A percentile compares a stretch with the other conserved stretches of the same genome.
Evolutionary conservation across 139 green algal genomes (phyloP).

Genomic region (Chlorella sorokiniana): DNA sequence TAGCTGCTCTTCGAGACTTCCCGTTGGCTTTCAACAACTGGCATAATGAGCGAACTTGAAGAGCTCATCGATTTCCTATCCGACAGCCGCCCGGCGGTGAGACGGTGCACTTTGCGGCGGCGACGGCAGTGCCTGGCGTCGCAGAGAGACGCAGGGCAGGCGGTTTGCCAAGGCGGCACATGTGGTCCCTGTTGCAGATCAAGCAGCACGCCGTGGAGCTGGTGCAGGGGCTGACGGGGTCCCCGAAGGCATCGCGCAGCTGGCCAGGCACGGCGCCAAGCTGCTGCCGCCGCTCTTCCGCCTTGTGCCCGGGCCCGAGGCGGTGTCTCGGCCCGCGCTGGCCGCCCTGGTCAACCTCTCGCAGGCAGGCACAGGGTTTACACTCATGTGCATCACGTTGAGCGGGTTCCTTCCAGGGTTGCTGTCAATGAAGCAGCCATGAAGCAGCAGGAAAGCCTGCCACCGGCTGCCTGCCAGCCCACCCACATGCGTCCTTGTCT

Average conservation of each 20-base stretch:
- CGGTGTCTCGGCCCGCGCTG: constrained; percentile 46
- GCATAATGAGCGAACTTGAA: neutral
- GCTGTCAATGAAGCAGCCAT: neutral
- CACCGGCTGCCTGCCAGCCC: too few relatives aligned
- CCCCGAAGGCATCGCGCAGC: constrained; percentile 60
- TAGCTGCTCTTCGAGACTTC: too few relatives aligned
- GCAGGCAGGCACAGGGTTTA: constrained; percentile 40
- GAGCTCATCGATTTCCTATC: neutral
- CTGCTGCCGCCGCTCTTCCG: constrained; percentile 65
- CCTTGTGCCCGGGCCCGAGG: constrained; percentile 34
- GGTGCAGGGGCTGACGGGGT: constrained; percentile 66
- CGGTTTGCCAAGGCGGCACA: too few relatives aligned
- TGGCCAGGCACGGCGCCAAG: constrained; percentile 33
- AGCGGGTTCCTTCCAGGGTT: too few relatives aligned
- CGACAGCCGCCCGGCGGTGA: neutral
- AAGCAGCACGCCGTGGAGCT: constrained; percentile 61
- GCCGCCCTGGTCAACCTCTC: constrained; percentile 77
- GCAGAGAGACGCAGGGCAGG: too few relatives aligned
- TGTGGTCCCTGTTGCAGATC: constrained; percentile 25
- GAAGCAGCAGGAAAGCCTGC: neutral
- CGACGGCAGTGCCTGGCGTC: too few relatives aligned
- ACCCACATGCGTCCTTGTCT: neutral
- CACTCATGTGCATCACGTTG: neutral
- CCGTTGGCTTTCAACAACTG: neutral
- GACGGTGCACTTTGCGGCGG: too few relatives aligned